Base-by-base conservation (phyloP, 768 basidiomycete genomes). In the Panellus pusillus region DNA sequence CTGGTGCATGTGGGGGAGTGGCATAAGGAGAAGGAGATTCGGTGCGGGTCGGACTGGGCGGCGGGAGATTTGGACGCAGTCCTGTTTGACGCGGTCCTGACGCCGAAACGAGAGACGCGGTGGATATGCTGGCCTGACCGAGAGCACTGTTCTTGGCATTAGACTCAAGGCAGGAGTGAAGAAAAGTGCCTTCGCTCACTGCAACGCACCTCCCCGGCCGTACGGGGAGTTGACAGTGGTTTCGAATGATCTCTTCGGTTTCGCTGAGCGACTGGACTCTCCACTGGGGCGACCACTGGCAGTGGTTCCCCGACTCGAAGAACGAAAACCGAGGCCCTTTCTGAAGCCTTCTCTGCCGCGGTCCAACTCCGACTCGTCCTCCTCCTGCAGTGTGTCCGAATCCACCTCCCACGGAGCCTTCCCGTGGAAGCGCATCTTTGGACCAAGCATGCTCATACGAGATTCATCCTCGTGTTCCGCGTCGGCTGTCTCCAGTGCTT, bases 321-420 rank as follows among this genome's bases (percentile, higher is more conserved):
- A 68, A 56, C 68, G 66, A 58, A 79, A 73, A 47, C 75, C 73
- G 57, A 81, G 70, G 24, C 73, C 73, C 61, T 77, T 81, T 57
- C 74, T 77, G 62, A 73, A 44, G 52, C 66, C 63, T 46, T 62
- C 68, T 61, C 57, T 63, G 65, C 66, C 67, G 62, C 73, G 72
- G 37, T 79, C 76, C 4, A 70, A 61, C 38, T 79, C 76, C 2
- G 70, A 62, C 44, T 83, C 82, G 24, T 76, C 74, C 29, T 76
- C 81, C 63, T 77, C 79, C 28, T 74, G 68, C 3, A 77, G 52
- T 4, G 68, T 36, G 35, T 73, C 77, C 13, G 77, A 81, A 44
- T 82, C 86, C 35, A 78, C 70, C 69, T 91, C 89, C 90, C 90
- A 93, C 37, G 90, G 90, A 15, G 90, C 86, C 20, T 79, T 85